These are phyloP conservation scores for Vaccinium macrocarpon DNA, from an alignment of 148 eudicot species.

Conservation along the genomic window DNA sequence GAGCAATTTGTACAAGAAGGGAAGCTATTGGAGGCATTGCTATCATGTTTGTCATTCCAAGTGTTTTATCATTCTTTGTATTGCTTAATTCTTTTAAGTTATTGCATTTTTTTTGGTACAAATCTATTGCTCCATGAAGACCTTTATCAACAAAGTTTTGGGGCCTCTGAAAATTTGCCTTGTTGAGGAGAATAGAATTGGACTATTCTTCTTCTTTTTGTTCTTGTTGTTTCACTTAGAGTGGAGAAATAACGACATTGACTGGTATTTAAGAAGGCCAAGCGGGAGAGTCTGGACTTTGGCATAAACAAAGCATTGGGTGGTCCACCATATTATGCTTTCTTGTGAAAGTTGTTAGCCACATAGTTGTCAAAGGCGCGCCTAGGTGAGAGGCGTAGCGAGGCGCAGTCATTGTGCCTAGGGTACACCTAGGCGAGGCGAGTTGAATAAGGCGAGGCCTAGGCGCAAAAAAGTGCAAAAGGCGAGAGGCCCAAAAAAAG, in stretches of 20 bases:
- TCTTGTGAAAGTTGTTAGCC: neutral
- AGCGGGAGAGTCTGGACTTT: neutral
- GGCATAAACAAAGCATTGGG: constrained; percentile 6
- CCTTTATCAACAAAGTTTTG: neutral
- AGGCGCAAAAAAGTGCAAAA: no score
- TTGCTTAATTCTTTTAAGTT: neutral
- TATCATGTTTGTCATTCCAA: constrained; percentile 10
- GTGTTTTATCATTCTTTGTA: neutral
- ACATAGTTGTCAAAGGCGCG: no score
- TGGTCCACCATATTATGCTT: neutral
- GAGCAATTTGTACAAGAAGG: constrained; percentile 69
- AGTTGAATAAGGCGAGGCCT: no score
- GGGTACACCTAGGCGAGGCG: no score
- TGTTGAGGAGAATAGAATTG: neutral
- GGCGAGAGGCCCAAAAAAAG: no score
- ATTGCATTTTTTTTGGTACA: neutral
- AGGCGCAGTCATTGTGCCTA: no score
- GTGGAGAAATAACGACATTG: neutral
- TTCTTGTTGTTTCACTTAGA: neutral
- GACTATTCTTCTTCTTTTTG: neutral
- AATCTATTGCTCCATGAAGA: neutral
- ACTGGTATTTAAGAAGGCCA: neutral
- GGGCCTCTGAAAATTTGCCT: neutral
- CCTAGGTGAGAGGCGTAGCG: no score
- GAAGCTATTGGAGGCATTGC: constrained; percentile 61